Evolutionary conservation across 1,284 basidiomycete genomes (phyloP).

Genomic region (Cystobasidiaceae sp.): DNA sequence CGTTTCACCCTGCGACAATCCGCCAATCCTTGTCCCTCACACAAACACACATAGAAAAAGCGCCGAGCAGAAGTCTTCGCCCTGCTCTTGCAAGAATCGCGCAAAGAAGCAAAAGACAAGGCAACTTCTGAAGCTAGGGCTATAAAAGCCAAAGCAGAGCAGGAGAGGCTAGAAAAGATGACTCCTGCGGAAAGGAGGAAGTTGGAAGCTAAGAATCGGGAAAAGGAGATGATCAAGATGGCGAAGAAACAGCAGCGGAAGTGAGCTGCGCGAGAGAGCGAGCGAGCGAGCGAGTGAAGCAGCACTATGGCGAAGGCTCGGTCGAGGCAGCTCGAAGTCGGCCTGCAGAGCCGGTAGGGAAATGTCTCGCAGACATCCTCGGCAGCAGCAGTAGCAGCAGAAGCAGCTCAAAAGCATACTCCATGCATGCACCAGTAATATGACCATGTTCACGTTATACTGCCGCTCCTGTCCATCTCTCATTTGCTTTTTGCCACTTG

Average conservation of each 20-base stretch:
- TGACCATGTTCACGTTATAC: too few relatives aligned
- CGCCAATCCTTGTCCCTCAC: too few relatives aligned
- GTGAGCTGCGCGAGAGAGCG: neutral
- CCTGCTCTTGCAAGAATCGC: constrained; percentile 12
- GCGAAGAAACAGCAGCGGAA: constrained; percentile 26
- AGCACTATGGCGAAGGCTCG: too few relatives aligned
- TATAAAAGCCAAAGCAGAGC: constrained; percentile 15
- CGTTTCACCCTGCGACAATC: too few relatives aligned
- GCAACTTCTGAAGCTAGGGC: neutral
- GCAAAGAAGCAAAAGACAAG: constrained; percentile 30
- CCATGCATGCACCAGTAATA: too few relatives aligned
- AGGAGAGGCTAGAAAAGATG: constrained; percentile 23
- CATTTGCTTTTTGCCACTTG: too few relatives aligned
- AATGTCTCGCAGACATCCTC: too few relatives aligned
- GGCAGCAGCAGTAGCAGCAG: too few relatives aligned
- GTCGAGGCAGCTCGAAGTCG: too few relatives aligned
- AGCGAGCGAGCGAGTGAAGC: neutral
- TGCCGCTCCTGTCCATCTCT: too few relatives aligned
- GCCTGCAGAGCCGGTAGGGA: too few relatives aligned
- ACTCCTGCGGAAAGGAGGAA: constrained; percentile 16
- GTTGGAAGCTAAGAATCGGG: constrained; percentile 11
- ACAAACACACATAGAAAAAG: constrained; percentile 14
- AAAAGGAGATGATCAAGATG: constrained; percentile 24
- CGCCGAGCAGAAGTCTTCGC: constrained; percentile 21
- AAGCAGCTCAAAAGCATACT: too few relatives aligned